Evolutionary conservation across 352 stramenopile genomes (phyloP), one percentile per base, ranked within the genome.

Genomic region (Globisporangium nagaii): DNA sequence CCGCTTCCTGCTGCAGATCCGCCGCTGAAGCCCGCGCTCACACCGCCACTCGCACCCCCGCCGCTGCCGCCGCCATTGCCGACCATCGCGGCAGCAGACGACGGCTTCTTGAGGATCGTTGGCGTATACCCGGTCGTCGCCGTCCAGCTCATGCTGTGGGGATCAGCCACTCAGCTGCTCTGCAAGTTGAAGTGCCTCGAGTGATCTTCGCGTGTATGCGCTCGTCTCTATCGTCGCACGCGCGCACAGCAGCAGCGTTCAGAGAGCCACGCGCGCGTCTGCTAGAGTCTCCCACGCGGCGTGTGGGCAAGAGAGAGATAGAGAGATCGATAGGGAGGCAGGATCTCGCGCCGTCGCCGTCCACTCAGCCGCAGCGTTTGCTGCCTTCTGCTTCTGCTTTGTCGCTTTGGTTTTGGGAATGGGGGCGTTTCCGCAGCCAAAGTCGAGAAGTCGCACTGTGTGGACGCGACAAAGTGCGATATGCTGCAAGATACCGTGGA

Each of bases 101-200:
- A 40, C 2, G 60, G 60, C 35, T 71, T 71, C 30, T 60, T 65
- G 19, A 62, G 25, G 20, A 65, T 46, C 27, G 54, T 51, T 2
- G 63, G 54, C 28, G 63, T 57, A 41, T 71, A 71, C 37, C 59
- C 51, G 8, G 28, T 57, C 34, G 55, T 68, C 13, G 53, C 42
- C 25, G 55, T 45, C 63, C 63, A 71, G 51, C 60, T 71, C 63
- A 71, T 73, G 22, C 7, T 28, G 40, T 17, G 40, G 13, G 22
- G 24, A 22, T 17, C 10, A 13, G 24, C 15, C 27, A 39, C n/a
- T n/a, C n/a, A n/a, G n/a, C n/a, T n/a, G 11, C 24, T 42, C 32
- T 31, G 25, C 22, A 60, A 49, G 45, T 61, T 61, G 54, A 61
- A 61, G 54, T 61, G 40, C n/a, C n/a, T n/a, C n/a, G n/a, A n/a